Conservation (phyloP, 257 asterid species). For the Oldenlandia corymbosa region DNA sequence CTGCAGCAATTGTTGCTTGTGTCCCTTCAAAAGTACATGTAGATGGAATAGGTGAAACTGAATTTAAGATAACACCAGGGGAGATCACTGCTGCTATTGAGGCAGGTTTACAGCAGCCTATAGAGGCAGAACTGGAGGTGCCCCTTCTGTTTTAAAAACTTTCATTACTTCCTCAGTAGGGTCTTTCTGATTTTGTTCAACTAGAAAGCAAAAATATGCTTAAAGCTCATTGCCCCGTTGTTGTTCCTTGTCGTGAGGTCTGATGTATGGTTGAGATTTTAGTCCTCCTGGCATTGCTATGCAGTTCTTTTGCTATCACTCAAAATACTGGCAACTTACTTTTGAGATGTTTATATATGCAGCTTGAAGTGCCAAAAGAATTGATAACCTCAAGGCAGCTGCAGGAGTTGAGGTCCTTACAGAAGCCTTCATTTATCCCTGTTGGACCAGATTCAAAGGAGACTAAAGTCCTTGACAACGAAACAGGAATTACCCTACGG, state of each 20-base stretch:
- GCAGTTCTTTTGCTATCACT: neutral
- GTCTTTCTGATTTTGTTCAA: no score
- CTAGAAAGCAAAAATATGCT: no score
- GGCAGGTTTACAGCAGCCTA: slow-evolving; percentile 83
- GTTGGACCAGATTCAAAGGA: slow-evolving; percentile 42
- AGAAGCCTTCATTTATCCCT: slow-evolving; percentile 63
- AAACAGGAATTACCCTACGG: slow-evolving; percentile 80
- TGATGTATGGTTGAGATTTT: neutral
- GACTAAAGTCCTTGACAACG: slow-evolving; percentile 64
- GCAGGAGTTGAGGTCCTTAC: slow-evolving; percentile 49
- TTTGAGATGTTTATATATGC: slow-evolving; percentile 27
- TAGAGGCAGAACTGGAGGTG: slow-evolving; percentile 98
- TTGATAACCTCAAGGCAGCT: slow-evolving; percentile 65
- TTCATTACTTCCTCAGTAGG: neutral
- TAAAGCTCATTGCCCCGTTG: no score
- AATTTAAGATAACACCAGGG: slow-evolving; percentile 69
- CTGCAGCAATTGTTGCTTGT: slow-evolving; percentile 99
- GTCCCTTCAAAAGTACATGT: slow-evolving; percentile 75
- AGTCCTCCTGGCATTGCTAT: slow-evolving; percentile 1
- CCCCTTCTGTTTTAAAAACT: slow-evolving; percentile 9
- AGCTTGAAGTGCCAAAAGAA: slow-evolving; percentile 97
- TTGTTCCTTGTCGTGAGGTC: neutral
- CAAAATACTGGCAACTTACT: slow-evolving; percentile 9
- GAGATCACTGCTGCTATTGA: slow-evolving; percentile 77
- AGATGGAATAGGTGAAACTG: slow-evolving; percentile 86